Conservation (phyloP, 345 rosid species). For the Eucalyptus brandiana region DNA sequence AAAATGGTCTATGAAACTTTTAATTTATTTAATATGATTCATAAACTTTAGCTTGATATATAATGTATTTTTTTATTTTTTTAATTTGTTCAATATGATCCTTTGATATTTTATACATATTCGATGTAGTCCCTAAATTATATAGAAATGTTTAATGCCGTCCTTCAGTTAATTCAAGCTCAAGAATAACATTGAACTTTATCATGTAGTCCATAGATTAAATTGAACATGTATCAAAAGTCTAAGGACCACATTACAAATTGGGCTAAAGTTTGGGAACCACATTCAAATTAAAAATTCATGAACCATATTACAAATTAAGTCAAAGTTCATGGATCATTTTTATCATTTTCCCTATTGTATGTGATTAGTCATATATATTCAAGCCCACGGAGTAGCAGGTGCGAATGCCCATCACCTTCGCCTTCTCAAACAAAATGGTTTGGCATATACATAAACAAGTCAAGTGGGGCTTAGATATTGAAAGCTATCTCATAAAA, state of each 20-base stretch:
- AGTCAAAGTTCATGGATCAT: background rate
- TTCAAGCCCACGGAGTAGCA: background rate
- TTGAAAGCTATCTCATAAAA: background rate
- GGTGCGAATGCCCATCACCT: background rate
- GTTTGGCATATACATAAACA: background rate
- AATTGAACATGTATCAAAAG: no score
- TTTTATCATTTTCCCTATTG: background rate
- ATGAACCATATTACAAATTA: rapidly evolving
- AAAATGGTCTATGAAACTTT: rapidly evolving
- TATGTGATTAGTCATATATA: background rate
- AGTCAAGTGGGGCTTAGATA: background rate
- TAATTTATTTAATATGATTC: no score
- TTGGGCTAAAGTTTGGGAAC: no score
- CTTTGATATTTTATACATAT: no score
- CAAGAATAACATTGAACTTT: no score
- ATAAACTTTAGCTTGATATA: background rate
- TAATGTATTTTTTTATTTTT: no score
- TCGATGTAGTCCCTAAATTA: rapidly evolving
- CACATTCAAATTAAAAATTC: no score
- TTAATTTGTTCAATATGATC: no score
- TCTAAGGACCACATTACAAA: no score
- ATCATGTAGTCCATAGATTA: no score
- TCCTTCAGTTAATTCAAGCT: no score
- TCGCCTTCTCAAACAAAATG: background rate
- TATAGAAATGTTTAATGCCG: no score